These are phyloP conservation scores for Chaetomium sp. DNA, from an alignment of 2,329 filamentous ascomycete species.

Conservation along the genomic window DNA sequence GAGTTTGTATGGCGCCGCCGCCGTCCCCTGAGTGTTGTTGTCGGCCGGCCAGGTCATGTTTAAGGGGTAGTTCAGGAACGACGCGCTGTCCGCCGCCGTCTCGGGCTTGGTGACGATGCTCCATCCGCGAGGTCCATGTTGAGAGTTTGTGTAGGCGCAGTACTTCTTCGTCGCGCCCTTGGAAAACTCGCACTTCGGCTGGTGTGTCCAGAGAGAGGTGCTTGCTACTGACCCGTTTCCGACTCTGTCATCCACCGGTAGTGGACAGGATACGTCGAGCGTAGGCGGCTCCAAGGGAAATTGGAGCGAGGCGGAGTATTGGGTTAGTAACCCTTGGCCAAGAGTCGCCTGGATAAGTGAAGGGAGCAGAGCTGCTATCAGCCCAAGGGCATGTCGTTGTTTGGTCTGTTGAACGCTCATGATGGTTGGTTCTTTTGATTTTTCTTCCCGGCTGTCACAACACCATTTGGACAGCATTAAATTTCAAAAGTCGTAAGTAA, in stretches of 20 bases:
- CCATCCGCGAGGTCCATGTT: constrained; percentile 27
- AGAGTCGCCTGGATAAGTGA: neutral
- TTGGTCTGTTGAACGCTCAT: neutral
- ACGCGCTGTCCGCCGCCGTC: constrained; percentile 26
- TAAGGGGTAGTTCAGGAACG: constrained; percentile 18
- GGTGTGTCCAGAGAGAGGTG: constrained; percentile 24
- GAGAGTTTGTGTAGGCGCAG: constrained; percentile 28
- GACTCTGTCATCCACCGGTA: constrained; percentile 47
- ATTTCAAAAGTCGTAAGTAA: too few species aligned
- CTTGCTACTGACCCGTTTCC: neutral
- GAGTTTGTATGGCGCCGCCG: constrained; percentile 23
- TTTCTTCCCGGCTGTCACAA: too few species aligned
- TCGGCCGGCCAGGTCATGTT: constrained; percentile 18
- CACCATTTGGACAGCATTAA: too few species aligned
- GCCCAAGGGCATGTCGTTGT: neutral
- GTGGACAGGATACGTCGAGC: constrained; percentile 10
- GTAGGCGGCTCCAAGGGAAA: constrained; percentile 2
- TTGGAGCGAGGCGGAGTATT: neutral
- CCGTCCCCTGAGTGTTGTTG: neutral
- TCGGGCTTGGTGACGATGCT: constrained; percentile 32
- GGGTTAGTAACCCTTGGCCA: neutral
- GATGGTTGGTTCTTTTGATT: neutral
- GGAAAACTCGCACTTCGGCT: constrained; percentile 21
- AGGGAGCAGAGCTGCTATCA: neutral
- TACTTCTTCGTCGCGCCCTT: constrained; percentile 14